These are phyloP conservation scores for Penicillium psychrofluorescens DNA, from an alignment of 495 filamentous ascomycete species.

Conservation along the genomic window DNA sequence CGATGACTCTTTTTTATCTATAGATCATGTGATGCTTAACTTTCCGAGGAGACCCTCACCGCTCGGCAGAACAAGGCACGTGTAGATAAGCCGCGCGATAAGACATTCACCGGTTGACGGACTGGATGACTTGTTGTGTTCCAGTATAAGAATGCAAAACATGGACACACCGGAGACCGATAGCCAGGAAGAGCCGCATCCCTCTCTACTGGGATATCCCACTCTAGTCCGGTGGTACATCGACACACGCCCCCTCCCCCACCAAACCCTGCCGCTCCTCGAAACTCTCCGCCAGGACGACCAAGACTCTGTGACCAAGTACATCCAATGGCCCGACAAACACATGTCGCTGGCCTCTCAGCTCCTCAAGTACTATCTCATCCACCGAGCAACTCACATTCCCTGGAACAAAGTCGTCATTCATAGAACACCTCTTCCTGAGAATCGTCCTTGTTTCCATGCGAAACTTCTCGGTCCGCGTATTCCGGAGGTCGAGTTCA, in stretches of 20 bases:
- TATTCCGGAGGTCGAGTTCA: slow-evolving; percentile 56
- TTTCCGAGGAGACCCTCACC: neutral
- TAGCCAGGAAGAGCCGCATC: neutral
- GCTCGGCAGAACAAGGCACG: too few relatives aligned
- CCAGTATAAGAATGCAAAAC: too few relatives aligned
- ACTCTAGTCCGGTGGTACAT: slow-evolving; percentile 36
- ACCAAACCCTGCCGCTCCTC: slow-evolving; percentile 26
- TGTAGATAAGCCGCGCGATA: neutral
- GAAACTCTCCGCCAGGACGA: slow-evolving; percentile 26
- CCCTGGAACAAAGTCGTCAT: slow-evolving; percentile 60
- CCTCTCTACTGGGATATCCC: neutral
- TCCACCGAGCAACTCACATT: slow-evolving; percentile 52
- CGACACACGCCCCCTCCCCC: slow-evolving; percentile 13
- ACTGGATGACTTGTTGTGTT: too few relatives aligned
- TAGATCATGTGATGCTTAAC: slow-evolving; percentile 12
- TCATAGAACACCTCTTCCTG: slow-evolving; percentile 50
- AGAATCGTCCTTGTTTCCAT: slow-evolving; percentile 55
- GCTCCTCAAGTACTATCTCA: slow-evolving; percentile 71
- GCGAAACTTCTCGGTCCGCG: too few relatives aligned
- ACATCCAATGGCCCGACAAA: slow-evolving; percentile 30
- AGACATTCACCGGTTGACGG: neutral
- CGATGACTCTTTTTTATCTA: slow-evolving; percentile 21
- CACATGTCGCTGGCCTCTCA: slow-evolving; percentile 60
- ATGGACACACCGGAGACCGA: slow-evolving; percentile 8
- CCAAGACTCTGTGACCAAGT: slow-evolving; percentile 28